Percentiles rank a stretch among this genome's conserved stretches.
These are phyloP conservation scores for Apiotrichum porosum DNA, from an alignment of 1,284 basidiomycete genomes.

Conservation along the genomic window DNA sequence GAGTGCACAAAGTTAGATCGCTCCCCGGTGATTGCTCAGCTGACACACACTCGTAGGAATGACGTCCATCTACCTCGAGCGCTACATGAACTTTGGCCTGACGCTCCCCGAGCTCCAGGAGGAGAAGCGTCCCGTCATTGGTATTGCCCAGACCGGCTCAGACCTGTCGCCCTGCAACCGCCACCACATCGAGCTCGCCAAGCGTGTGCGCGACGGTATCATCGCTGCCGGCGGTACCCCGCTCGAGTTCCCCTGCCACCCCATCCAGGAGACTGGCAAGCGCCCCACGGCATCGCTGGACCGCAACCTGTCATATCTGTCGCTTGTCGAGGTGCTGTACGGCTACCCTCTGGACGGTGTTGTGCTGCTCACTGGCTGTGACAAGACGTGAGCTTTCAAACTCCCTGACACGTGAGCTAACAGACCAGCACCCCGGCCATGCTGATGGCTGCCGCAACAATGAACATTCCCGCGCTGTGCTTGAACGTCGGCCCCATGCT, in stretches of 20 bases:
- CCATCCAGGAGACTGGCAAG: slow-evolving; percentile 49
- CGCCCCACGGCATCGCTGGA: slow-evolving; percentile 46
- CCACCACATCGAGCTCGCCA: slow-evolving; percentile 45
- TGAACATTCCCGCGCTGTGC: slow-evolving; percentile 43
- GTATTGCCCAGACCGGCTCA: slow-evolving; percentile 58
- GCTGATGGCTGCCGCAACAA: slow-evolving; percentile 37
- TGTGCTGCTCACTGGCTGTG: slow-evolving; percentile 46
- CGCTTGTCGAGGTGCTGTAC: slow-evolving; percentile 45
- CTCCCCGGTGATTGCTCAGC: neutral
- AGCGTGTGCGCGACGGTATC: slow-evolving; percentile 47
- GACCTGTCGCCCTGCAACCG: slow-evolving; percentile 45
- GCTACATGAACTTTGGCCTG: slow-evolving; percentile 45
- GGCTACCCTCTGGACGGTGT: slow-evolving; percentile 48
- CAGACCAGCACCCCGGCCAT: slow-evolving; percentile 38
- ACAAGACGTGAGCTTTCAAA: slow-evolving; percentile 58
- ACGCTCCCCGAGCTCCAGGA: slow-evolving; percentile 35
- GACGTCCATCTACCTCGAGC: slow-evolving; percentile 40
- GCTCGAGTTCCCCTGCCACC: slow-evolving; percentile 49
- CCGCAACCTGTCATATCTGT: slow-evolving; percentile 45
- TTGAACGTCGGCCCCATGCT: slow-evolving; percentile 46
- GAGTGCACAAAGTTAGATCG: no score
- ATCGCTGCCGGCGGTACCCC: slow-evolving; percentile 47
- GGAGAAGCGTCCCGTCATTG: slow-evolving; percentile 85
- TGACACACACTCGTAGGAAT: slow-evolving; percentile 23
- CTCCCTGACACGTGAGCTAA: neutral